Evolutionary conservation across 2,329 filamentous ascomycete genomes (phyloP), one percentile per base, ranked within the genome.

Genomic region (Sordariomycetes sp.): DNA sequence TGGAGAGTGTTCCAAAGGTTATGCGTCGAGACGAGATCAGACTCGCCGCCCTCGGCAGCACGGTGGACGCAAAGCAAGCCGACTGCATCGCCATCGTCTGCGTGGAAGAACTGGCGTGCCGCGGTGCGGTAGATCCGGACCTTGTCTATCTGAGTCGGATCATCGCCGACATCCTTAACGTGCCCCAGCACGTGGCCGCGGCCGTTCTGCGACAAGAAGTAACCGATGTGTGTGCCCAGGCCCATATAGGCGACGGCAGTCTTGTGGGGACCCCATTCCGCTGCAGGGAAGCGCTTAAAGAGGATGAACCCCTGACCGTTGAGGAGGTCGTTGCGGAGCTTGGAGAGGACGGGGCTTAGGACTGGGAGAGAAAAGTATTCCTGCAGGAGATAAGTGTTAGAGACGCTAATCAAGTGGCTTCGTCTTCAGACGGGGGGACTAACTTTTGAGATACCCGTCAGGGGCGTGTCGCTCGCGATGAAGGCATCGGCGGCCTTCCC

Each of bases 161-260:
- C 90, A 64, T 93, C 90, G 53, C 90, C 89, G 3, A 94, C 80
- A 71, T 95, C 90, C 73, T 95, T 93, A 65, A 95, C 90, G 70
- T 96, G 90, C 7, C 90, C 90, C 1, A 96, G 81, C 11, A 95
- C 88, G 72, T 95, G 90, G 52, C 90, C 90, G 20, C 84, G 82
- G 20, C 86, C 85, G 74, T 96, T 96, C 68, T 96, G 91, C 25
- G 84, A 89, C 48, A 96, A 83, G 62, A 94, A 93, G 75, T 95
- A 94, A 60, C 91, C 90, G 11, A 96, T 79, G 70, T 96, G 87
- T 5, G 88, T 89, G 48, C 89, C 87, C 2, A 96, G 79, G 3
- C 91, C 91, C 86, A 96, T 92, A 74, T 95, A 96, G n/a, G 87
- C 90, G 12, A 90, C 85, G 8, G 90, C 90, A 12, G 84, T 89